Percentiles rank a stretch among this genome's conserved stretches.
phyloP scores from a whole-genome alignment of 2,329 filamentous ascomycete species.

The Emmonsiellopsis sp. region DNA sequence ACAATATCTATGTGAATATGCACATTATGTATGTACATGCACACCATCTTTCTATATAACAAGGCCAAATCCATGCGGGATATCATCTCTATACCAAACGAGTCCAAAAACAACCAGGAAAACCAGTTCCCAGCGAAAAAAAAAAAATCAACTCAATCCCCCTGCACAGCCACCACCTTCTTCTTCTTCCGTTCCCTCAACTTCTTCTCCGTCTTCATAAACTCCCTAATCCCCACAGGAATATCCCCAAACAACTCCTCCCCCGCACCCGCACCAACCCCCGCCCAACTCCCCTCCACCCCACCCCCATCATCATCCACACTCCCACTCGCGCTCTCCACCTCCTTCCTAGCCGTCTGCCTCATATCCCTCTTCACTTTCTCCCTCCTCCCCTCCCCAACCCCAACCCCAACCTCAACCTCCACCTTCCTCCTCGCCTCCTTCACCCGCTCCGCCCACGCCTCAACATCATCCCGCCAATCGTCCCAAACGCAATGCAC shows the following conservation, averaged over 20 bases:
- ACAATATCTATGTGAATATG: no score
- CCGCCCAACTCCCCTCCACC: slow-evolving; percentile 58
- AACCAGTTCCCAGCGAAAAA: not conserved
- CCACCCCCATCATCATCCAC: slow-evolving; percentile 78
- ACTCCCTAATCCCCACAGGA: slow-evolving; percentile 87
- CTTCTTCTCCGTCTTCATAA: slow-evolving; percentile 94
- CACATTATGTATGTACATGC: no score
- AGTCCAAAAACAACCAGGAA: no score
- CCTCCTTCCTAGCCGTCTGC: slow-evolving; percentile 28
- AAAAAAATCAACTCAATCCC: not conserved
- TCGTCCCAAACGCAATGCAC: slow-evolving; percentile 96
- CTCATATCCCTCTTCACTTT: slow-evolving; percentile 29
- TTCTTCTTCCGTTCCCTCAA: slow-evolving; percentile 70
- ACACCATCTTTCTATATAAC: no score
- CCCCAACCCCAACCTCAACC: slow-evolving; percentile 10
- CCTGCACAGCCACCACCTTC: slow-evolving; percentile 46
- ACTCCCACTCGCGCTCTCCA: slow-evolving; percentile 45
- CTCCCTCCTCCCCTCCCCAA: slow-evolving; percentile 27
- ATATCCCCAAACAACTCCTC: slow-evolving; percentile 68
- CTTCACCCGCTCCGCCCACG: slow-evolving; percentile 61
- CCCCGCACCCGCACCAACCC: slow-evolving; percentile 34
- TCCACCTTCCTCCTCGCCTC: slow-evolving; percentile 46
- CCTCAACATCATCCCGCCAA: slow-evolving; percentile 85
- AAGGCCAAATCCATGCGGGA: no score
- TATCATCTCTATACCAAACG: no score